These are phyloP conservation scores for Fraxinus cuspidata DNA, from an alignment of 257 asterid genomes.

Conservation along the genomic window DNA sequence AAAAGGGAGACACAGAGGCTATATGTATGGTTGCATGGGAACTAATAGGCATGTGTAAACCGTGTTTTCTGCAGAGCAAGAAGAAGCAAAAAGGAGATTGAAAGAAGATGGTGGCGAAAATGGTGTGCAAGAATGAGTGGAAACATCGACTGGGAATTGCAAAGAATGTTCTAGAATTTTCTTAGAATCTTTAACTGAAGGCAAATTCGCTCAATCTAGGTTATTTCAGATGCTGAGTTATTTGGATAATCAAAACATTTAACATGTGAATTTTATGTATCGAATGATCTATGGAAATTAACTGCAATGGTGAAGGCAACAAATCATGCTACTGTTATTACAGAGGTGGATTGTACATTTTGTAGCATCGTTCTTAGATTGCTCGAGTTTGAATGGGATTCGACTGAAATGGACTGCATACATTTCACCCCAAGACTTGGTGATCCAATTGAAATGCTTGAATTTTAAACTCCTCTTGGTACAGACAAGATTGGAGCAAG, in stretches of 20 bases:
- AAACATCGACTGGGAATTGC: not conserved
- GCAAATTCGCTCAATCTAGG: not conserved
- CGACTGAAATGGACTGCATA: not conserved
- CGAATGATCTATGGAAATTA: not conserved
- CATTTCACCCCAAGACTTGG: not conserved
- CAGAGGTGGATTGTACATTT: not conserved
- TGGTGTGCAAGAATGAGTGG: conserved; percentile 39
- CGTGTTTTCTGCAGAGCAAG: conserved; percentile 43
- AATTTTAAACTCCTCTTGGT: not conserved
- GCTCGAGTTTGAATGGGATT: not conserved
- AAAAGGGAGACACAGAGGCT: too few relatives aligned
- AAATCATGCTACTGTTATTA: not conserved
- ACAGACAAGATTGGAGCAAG: not conserved
- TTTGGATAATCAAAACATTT: not conserved
- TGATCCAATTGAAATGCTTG: not conserved
- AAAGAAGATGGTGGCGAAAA: conserved; percentile 35
- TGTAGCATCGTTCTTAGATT: not conserved
- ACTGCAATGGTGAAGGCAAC: not conserved
- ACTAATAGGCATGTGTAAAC: conserved; percentile 1
- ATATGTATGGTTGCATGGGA: conserved; percentile 3
- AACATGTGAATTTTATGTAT: not conserved
- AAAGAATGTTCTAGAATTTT: not conserved
- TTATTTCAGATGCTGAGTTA: not conserved
- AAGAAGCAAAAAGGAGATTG: conserved; percentile 47
- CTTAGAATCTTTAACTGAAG: not conserved